A percentile compares a stretch with the other conserved stretches of the same genome.
These are phyloP conservation scores for Sarocladium strictum DNA, from an alignment of 2,329 filamentous ascomycete species.

Conservation along the genomic window DNA sequence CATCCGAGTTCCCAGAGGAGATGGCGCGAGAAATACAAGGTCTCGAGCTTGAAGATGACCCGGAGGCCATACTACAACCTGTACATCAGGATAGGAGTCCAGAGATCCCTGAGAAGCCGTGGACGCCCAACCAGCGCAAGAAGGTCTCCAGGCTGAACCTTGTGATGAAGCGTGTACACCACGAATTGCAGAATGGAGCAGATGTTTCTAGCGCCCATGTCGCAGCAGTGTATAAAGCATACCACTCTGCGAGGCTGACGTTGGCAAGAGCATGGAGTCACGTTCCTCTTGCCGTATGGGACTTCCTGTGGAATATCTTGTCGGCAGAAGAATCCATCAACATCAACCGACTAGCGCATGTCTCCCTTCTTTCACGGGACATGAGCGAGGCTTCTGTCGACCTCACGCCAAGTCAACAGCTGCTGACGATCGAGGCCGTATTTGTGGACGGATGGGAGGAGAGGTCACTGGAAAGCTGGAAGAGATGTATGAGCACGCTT, in stretches of 20 bases:
- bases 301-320: slow-evolving; percentile 59
- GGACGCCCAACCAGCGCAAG: slow-evolving; percentile 30
- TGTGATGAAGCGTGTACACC: slow-evolving; percentile 21
- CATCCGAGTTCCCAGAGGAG: slow-evolving; percentile 16
- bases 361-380: slow-evolving; percentile 59
- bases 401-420: slow-evolving; percentile 51
- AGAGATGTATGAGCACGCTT: slow-evolving; percentile 47
- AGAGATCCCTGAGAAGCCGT: slow-evolving; percentile 30
- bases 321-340: slow-evolving; percentile 45
- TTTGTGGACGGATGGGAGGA: slow-evolving; percentile 55
- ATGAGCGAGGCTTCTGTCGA: slow-evolving; percentile 53
- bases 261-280: slow-evolving; percentile 42
- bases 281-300: slow-evolving; percentile 57
- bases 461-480: slow-evolving; percentile 60
- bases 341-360: slow-evolving; percentile 52
- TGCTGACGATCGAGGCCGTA: slow-evolving; percentile 63
- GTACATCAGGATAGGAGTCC: slow-evolving; percentile 17
- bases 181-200: slow-evolving; percentile 21
- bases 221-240: slow-evolving; percentile 41
- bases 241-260: slow-evolving; percentile 37
- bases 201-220: slow-evolving; percentile 29
- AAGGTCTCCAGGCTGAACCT: slow-evolving; percentile 32
- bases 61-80: slow-evolving; percentile 10
- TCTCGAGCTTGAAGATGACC: slow-evolving; percentile 18
- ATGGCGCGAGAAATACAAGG: slow-evolving; percentile 27